These are phyloP conservation scores for Sugiyamaella boreocaroliniensis DNA, from an alignment of 805 yeast species.

Conservation along the genomic window DNA sequence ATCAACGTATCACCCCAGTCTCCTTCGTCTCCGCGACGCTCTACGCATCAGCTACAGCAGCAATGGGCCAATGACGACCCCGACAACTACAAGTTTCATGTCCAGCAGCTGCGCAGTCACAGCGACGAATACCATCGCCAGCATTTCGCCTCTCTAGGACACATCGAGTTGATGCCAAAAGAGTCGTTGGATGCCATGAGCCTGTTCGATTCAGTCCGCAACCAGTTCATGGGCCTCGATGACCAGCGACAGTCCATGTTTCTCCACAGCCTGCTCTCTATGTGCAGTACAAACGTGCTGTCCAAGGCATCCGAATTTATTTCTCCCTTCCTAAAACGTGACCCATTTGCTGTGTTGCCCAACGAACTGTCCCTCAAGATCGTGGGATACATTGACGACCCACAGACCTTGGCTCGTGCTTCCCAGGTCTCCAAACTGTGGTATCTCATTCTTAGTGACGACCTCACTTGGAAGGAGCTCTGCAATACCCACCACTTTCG, in stretches of 20 bases:
- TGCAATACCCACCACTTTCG: slow-evolving; percentile 34
- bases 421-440: slow-evolving; percentile 86
- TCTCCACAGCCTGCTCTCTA: slow-evolving; percentile 21
- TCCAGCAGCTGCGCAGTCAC: not conserved
- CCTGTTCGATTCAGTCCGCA: slow-evolving; percentile 3
- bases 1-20: not conserved
- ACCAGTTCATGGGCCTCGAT: slow-evolving; percentile 18
- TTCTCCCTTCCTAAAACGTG: slow-evolving; percentile 34
- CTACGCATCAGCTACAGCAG: not conserved
- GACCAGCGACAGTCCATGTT: slow-evolving; percentile 17
- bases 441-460: slow-evolving; percentile 41
- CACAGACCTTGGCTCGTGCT: slow-evolving; percentile 78
- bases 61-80: not conserved
- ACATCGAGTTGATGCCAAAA: not conserved
- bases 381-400: slow-evolving; percentile 77
- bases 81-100: not conserved
- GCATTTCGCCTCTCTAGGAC: not conserved
- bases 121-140: not conserved
- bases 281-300: slow-evolving; percentile 24
- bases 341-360: slow-evolving; percentile 52
- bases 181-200: not conserved
- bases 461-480: slow-evolving; percentile 37
- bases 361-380: slow-evolving; percentile 76
- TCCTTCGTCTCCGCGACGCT: not conserved
- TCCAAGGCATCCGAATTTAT: slow-evolving; percentile 21